phyloP scores from a whole-genome alignment of 2,329 filamentous ascomycete genomes.

The Coniochaeta sp. region DNA sequence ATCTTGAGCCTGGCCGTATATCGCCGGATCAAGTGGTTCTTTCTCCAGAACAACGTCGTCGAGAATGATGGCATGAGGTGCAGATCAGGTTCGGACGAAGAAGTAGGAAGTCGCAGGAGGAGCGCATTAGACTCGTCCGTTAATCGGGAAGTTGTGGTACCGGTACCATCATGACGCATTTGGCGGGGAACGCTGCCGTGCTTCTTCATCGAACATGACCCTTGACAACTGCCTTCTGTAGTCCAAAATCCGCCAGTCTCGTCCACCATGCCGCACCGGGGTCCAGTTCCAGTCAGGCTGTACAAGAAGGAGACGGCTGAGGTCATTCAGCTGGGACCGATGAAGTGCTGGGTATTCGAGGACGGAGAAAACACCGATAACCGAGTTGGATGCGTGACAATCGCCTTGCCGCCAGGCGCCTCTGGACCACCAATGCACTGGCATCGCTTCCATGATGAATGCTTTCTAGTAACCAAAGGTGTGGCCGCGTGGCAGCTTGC shows the following conservation, averaged over 20 bases:
- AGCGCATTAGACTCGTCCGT: background rate
- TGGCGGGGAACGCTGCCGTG: too few species aligned
- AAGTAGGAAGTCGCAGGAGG: too few species aligned
- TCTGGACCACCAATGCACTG: slow-evolving; percentile 30
- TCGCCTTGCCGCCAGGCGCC: slow-evolving; percentile 22
- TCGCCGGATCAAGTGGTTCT: too few species aligned
- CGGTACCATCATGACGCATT: too few species aligned
- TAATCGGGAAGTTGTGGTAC: too few species aligned
- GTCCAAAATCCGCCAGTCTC: background rate
- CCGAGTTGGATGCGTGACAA: slow-evolving; percentile 22
- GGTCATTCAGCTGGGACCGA: slow-evolving; percentile 21
- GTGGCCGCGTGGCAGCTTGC: too few species aligned
- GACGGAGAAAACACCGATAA: slow-evolving; percentile 26
- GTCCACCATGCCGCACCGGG: slow-evolving; percentile 23
- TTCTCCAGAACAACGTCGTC: too few species aligned
- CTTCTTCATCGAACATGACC: too few species aligned
- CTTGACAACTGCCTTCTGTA: too few species aligned
- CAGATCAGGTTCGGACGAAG: too few species aligned
- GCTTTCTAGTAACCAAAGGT: slow-evolving; percentile 28
- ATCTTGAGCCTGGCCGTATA: too few species aligned
- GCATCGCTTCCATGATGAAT: slow-evolving; percentile 29
- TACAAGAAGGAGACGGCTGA: slow-evolving; percentile 22
- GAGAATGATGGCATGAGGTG: too few species aligned
- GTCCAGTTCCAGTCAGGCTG: slow-evolving; percentile 21
- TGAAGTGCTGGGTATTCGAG: slow-evolving; percentile 26